Percentiles rank a stretch among this genome's conserved stretches.
phyloP scores from a whole-genome alignment of 495 filamentous ascomycete genomes.

The Endocarpon pusillum region DNA sequence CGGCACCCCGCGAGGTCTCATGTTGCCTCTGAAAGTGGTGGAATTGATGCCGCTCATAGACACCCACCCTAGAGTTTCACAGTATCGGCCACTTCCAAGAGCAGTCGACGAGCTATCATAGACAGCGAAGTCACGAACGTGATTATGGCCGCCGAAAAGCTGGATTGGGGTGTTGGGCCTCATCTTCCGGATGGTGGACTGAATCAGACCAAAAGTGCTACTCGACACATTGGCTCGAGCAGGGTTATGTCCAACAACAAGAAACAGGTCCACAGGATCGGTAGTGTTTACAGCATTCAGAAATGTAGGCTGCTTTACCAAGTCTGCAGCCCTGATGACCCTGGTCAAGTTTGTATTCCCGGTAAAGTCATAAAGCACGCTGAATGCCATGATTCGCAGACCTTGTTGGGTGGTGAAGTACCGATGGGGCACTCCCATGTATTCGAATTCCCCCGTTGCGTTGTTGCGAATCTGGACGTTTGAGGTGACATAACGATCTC shows the following conservation, averaged over 20 bases:
- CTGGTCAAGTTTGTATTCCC: slow-evolving; percentile 18
- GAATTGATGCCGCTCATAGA: slow-evolving; percentile 22
- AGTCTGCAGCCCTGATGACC: slow-evolving; percentile 13
- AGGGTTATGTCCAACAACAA: slow-evolving; percentile 24
- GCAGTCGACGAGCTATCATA: slow-evolving; percentile 20
- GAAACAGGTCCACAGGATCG: slow-evolving; percentile 21
- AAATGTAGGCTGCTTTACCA: slow-evolving; percentile 22
- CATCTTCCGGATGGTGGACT: slow-evolving; percentile 16
- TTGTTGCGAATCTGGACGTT: slow-evolving; percentile 21
- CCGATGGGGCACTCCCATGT: slow-evolving; percentile 18
- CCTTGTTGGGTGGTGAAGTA: slow-evolving; percentile 21
- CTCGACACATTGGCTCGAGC: slow-evolving; percentile 7
- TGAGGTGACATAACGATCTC: slow-evolving; percentile 24
- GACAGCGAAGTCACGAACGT: slow-evolving; percentile 20
- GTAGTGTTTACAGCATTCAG: slow-evolving; percentile 16
- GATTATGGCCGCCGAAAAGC: slow-evolving; percentile 25
- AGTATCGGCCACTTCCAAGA: slow-evolving; percentile 23
- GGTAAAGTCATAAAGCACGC: slow-evolving; percentile 21
- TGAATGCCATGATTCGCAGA: slow-evolving; percentile 24
- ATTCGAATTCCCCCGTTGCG: slow-evolving; percentile 13
- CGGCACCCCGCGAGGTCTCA: slow-evolving; percentile 17
- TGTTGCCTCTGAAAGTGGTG: slow-evolving; percentile 9
- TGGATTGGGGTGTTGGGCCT: slow-evolving; percentile 20
- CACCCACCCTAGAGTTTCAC: slow-evolving; percentile 28
- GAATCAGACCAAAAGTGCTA: slow-evolving; percentile 17